phyloP scores from a whole-genome alignment of 2,329 filamentous ascomycete species.

The Stagonosporopsis tanaceti region DNA sequence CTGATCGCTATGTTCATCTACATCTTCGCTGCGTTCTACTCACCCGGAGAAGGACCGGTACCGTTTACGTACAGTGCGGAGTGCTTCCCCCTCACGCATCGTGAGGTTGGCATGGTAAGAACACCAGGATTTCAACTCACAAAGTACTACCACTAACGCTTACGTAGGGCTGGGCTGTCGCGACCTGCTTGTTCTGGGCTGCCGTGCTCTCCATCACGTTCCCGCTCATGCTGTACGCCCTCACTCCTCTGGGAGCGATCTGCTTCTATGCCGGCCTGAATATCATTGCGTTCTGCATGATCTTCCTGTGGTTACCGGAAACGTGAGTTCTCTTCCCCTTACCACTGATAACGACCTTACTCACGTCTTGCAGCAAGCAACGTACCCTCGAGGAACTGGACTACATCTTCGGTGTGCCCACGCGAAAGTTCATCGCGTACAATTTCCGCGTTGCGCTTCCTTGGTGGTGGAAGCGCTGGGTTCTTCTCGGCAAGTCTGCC shows the following conservation, averaged over 20 bases:
- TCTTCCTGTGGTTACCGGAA: constrained; percentile 43
- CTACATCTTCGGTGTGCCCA: constrained; percentile 60
- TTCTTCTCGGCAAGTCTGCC: constrained; percentile 43
- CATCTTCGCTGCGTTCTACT: constrained; percentile 57
- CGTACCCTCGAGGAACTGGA: constrained; percentile 59
- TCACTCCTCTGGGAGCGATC: constrained; percentile 64
- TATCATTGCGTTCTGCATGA: constrained; percentile 67
- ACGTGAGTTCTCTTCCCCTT: constrained; percentile 9
- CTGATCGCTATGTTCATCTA: constrained; percentile 63
- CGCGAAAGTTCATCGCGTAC: constrained; percentile 51
- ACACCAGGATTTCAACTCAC: background rate
- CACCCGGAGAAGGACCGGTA: constrained; percentile 47
- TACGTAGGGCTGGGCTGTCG: constrained; percentile 63
- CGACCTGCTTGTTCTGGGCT: constrained; percentile 69
- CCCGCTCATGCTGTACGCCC: constrained; percentile 62
- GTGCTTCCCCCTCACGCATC: constrained; percentile 71
- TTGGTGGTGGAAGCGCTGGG: constrained; percentile 55
- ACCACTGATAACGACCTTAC: background rate
- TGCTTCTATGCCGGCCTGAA: constrained; percentile 70
- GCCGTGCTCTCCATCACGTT: constrained; percentile 69
- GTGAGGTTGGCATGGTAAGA: constrained; percentile 53
- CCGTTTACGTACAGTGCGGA: constrained; percentile 21
- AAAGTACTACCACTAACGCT: background rate
- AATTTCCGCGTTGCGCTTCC: constrained; percentile 45
- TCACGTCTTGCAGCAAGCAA: constrained; percentile 44